phyloP scores from a whole-genome alignment of 441 rosid genomes.

The Capsella rubella region DNA sequence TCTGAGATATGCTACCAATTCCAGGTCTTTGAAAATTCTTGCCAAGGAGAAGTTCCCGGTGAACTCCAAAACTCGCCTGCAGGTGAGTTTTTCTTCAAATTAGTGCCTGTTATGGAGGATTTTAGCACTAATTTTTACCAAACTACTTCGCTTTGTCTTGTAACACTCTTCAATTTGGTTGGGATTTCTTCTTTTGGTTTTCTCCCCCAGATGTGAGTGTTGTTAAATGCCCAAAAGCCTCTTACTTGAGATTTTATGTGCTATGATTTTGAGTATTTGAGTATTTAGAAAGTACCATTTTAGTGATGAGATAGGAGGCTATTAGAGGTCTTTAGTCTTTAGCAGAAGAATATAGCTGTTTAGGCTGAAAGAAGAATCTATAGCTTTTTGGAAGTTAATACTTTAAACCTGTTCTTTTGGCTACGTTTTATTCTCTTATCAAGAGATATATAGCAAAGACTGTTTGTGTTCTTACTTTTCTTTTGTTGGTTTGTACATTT shows the following conservation, averaged over 20 bases:
- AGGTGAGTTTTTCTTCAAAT: slow-evolving; percentile 50
- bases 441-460: background rate
- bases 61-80: slow-evolving; percentile 65
- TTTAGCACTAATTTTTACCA: background rate
- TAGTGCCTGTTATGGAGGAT: background rate
- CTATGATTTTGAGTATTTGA: background rate
- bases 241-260: slow-evolving; percentile 5
- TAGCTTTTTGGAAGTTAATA: slow-evolving; percentile 2
- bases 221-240: background rate
- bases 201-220: background rate
- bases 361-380: background rate
- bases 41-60: slow-evolving; percentile 81
- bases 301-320: slow-evolving; percentile 7
- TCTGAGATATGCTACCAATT: slow-evolving; percentile 67
- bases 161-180: slow-evolving; percentile 1
- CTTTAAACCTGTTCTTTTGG: background rate
- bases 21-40: slow-evolving; percentile 73
- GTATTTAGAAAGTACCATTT: background rate
- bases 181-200: background rate
- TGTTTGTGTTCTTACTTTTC: slow-evolving; percentile 15
- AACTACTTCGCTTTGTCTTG: slow-evolving; percentile 4
- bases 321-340: background rate
- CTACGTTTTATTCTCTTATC: background rate
- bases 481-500: slow-evolving; percentile 22
- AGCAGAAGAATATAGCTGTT: background rate